Conservation (phyloP, 2,329 filamentous ascomycete species). For the Magnaporthiopsis incrustans region DNA sequence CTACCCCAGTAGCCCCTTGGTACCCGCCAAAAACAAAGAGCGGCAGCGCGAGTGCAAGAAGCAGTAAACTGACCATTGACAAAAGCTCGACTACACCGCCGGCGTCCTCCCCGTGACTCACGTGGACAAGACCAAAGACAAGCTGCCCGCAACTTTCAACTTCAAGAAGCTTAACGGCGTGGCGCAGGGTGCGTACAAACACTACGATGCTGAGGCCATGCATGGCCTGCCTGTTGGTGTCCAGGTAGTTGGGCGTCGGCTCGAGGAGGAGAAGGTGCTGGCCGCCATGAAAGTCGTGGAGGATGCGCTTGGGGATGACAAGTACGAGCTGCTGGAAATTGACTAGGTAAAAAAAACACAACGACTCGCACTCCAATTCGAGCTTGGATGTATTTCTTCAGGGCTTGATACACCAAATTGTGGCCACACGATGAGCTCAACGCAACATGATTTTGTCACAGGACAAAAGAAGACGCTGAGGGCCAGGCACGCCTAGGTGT, state of each 20-base stretch:
- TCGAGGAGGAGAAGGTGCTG: conserved; percentile 85
- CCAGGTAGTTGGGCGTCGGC: conserved; percentile 69
- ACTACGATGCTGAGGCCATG: conserved; percentile 79
- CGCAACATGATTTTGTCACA: not conserved
- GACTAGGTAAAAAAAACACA: conserved; percentile 27
- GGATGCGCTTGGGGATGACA: conserved; percentile 55
- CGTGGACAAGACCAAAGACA: conserved; percentile 63
- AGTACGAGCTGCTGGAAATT: conserved; percentile 42
- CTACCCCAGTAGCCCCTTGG: conserved; percentile 23
- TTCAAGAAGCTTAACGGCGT: conserved; percentile 66
- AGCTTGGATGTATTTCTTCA: no score
- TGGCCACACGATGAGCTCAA: not conserved
- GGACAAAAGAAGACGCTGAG: not conserved
- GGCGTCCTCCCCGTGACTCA: conserved; percentile 81
- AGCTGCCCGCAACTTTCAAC: conserved; percentile 53
- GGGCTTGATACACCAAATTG: not conserved
- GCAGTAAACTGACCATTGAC: not conserved
- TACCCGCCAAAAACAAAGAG: not conserved
- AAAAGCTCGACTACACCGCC: conserved; percentile 68
- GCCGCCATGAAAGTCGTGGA: conserved; percentile 74
- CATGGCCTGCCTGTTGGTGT: conserved; percentile 80
- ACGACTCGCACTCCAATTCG: not conserved
- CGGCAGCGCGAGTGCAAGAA: not conserved
- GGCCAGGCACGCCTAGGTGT: not conserved
- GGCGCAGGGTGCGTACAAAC: conserved; percentile 73